These are phyloP conservation scores for Cajanus cajan DNA, from an alignment of 306 rosid genomes.

Conservation along the genomic window DNA sequence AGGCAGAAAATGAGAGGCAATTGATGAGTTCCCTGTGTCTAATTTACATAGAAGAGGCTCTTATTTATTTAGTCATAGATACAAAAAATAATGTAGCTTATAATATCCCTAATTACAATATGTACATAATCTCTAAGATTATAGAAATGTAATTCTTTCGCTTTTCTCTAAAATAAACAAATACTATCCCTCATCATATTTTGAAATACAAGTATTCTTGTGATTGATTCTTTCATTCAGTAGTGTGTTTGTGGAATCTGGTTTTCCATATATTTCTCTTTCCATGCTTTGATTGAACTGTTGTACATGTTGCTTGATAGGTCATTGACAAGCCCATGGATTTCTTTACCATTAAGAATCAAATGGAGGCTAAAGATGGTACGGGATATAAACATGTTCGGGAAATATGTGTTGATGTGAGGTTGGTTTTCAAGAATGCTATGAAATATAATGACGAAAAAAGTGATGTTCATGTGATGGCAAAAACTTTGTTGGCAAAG, in stretches of 20 bases:
- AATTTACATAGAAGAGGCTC: neutral
- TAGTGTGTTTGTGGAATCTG: neutral
- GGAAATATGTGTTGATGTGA: slow-evolving; percentile 77
- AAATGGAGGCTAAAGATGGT: slow-evolving; percentile 86
- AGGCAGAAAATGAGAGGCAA: neutral
- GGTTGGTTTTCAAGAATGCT: slow-evolving; percentile 82
- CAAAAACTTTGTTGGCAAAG: slow-evolving; percentile 78
- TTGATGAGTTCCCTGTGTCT: neutral
- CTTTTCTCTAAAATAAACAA: neutral
- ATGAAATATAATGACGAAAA: slow-evolving; percentile 86
- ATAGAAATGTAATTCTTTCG: neutral
- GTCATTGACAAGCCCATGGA: slow-evolving; percentile 98
- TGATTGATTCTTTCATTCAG: neutral
- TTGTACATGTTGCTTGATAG: slow-evolving; percentile 42
- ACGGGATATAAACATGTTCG: slow-evolving; percentile 83
- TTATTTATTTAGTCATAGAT: neutral
- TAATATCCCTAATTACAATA: neutral
- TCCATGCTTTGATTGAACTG: slow-evolving; percentile 31
- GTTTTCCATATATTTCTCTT: neutral
- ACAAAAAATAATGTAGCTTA: neutral
- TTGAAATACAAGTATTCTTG: neutral
- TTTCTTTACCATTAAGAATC: slow-evolving; percentile 83
- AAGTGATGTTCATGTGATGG: slow-evolving; percentile 91
- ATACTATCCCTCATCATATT: neutral
- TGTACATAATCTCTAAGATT: neutral